Percentiles rank a stretch among this genome's conserved stretches.
phyloP scores from a whole-genome alignment of 345 rosid genomes.

The Murraya paniculata region DNA sequence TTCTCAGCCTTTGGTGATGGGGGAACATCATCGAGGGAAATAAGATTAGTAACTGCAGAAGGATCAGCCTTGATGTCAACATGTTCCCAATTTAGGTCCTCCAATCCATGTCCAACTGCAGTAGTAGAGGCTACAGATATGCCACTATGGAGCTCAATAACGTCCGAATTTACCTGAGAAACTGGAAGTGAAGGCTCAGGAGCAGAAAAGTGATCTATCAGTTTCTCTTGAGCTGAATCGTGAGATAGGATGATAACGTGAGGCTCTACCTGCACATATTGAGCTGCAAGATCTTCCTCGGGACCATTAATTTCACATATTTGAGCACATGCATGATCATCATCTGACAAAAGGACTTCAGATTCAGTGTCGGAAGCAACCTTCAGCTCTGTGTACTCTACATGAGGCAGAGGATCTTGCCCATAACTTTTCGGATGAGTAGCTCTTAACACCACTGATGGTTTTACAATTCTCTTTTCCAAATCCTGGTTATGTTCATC shows the following conservation, averaged over 20 bases:
- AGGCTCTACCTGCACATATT: conserved; percentile 31
- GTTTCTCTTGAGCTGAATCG: conserved; percentile 38
- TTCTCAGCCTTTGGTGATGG: conserved; percentile 24
- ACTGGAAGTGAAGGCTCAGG: conserved; percentile 24
- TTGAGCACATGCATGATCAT: conserved; percentile 22
- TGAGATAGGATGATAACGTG: conserved; percentile 25
- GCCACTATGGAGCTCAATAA: conserved; percentile 13
- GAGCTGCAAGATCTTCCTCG: conserved; percentile 29
- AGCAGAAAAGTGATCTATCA: conserved; percentile 37
- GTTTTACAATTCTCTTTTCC: conserved; percentile 19
- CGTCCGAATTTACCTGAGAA: conserved; percentile 21
- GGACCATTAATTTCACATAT: conserved; percentile 21
- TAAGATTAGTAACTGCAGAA: conserved; percentile 31
- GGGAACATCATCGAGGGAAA: conserved; percentile 36
- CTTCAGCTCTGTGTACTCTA: conserved; percentile 68
- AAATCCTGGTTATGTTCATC: conserved; percentile 17
- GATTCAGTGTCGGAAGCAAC: conserved; percentile 64
- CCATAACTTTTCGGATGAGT: conserved; percentile 29
- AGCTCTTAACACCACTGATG: conserved; percentile 16
- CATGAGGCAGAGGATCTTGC: conserved; percentile 48
- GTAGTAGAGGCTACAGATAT: conserved; percentile 10
- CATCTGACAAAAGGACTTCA: conserved; percentile 37
- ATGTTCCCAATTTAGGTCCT: conserved; percentile 41
- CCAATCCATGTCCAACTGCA: conserved; percentile 28
- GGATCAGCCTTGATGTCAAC: conserved; percentile 18